Conservation (phyloP, 2,329 filamentous ascomycete species). For the Colletotrichum aenigma region DNA sequence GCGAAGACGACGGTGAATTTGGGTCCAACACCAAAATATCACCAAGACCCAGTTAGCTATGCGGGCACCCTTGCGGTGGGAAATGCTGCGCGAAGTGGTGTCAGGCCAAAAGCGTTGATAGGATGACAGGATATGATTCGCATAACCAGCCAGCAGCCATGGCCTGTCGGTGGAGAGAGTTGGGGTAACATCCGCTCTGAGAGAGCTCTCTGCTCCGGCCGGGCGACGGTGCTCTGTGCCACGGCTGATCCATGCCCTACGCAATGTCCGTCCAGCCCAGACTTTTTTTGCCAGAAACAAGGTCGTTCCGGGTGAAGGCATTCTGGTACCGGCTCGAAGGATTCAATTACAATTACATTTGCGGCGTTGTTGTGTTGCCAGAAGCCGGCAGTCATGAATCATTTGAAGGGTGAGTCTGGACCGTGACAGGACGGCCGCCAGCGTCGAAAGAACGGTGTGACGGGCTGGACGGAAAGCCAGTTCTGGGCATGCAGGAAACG, state of each 20-base stretch:
- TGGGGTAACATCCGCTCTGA: neutral
- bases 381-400: neutral
- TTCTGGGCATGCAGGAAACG: neutral
- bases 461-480: neutral
- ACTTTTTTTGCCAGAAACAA: neutral
- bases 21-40: neutral
- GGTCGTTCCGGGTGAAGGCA: neutral
- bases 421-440: neutral
- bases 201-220: neutral
- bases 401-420: neutral
- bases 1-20: neutral
- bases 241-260: neutral
- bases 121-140: neutral
- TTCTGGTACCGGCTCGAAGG: neutral
- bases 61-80: neutral
- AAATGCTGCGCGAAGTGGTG: neutral
- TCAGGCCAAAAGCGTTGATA: neutral
- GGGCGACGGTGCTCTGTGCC: neutral
- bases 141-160: neutral
- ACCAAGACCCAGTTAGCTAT: neutral
- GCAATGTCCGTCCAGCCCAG: neutral
- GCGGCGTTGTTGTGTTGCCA: neutral
- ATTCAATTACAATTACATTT: neutral
- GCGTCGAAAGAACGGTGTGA: conserved; percentile 2
- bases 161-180: neutral